Percentiles rank a stretch among this genome's conserved stretches.
Conservation (phyloP, 2,329 filamentous ascomycete genomes). For the Achaetomium macrosporum region DNA sequence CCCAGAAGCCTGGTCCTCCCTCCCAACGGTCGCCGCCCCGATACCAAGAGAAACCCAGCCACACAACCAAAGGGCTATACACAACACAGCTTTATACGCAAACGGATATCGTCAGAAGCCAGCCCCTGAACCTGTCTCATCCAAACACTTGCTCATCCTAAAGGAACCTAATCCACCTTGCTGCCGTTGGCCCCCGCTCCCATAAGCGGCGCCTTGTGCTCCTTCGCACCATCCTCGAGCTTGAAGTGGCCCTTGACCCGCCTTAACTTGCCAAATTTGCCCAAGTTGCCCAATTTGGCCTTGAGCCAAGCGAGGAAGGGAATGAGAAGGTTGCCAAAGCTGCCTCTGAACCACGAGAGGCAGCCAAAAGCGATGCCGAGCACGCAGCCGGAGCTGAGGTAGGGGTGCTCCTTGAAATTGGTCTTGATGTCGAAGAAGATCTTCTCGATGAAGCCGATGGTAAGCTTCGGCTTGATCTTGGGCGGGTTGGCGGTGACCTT, state of each 20-base stretch:
- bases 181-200: conserved; percentile 12
- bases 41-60: neutral
- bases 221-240: conserved; percentile 49
- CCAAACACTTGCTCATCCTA: neutral
- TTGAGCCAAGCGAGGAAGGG: neutral
- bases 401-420: conserved; percentile 54
- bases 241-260: conserved; percentile 54
- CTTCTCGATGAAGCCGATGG: conserved; percentile 65
- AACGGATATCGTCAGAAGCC: conserved; percentile 4
- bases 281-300: conserved; percentile 25
- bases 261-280: conserved; percentile 34
- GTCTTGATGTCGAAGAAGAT: conserved; percentile 62
- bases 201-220: conserved; percentile 15
- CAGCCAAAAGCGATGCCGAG: conserved; percentile 50
- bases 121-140: neutral
- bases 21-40: neutral
- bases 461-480: conserved; percentile 70
- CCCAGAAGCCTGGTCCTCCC: neutral
- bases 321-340: neutral
- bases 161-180: conserved; percentile 17
- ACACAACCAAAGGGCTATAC: conserved; percentile 1
- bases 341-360: conserved; percentile 48
- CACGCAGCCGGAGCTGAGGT: conserved; percentile 51
- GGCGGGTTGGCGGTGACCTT: conserved; percentile 64
- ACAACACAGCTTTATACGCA: conserved; percentile 1